These are phyloP conservation scores for Lentinula lateritia DNA, from an alignment of 768 basidiomycete species.

Conservation along the genomic window DNA sequence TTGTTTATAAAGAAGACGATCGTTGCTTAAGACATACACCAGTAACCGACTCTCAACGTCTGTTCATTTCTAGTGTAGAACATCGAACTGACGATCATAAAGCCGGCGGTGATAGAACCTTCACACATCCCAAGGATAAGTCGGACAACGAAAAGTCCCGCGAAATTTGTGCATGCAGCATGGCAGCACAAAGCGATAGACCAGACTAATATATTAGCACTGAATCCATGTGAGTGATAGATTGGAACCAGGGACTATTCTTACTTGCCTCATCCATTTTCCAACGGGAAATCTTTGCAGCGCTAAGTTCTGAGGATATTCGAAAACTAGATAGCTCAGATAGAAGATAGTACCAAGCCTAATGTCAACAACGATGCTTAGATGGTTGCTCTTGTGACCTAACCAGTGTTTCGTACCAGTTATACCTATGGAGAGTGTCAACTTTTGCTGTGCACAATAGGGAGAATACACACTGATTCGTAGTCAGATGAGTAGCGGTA, in stretches of 20 bases:
- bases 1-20: slow-evolving; percentile 47
- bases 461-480: slow-evolving; percentile 1
- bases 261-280: slow-evolving; percentile 69
- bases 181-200: slow-evolving; percentile 53
- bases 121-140: slow-evolving; percentile 71
- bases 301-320: slow-evolving; percentile 70
- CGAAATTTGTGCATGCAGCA: slow-evolving; percentile 69
- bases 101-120: slow-evolving; percentile 66
- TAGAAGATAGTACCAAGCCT: slow-evolving; percentile 79
- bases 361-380: background rate
- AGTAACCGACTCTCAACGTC: slow-evolving; percentile 65
- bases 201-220: slow-evolving; percentile 66
- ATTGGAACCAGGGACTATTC: background rate
- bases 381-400: background rate
- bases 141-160: slow-evolving; percentile 56
- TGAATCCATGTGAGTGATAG: slow-evolving; percentile 15
- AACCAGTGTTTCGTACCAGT: background rate
- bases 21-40: slow-evolving; percentile 46
- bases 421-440: background rate
- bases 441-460: slow-evolving; percentile 11
- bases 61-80: slow-evolving; percentile 73
- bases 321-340: slow-evolving; percentile 62
- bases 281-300: slow-evolving; percentile 72
- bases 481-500: slow-evolving; percentile 2
- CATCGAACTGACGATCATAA: slow-evolving; percentile 74